These are phyloP conservation scores for Sanghuangporus baumii DNA, from an alignment of 1,284 basidiomycete genomes.

Conservation along the genomic window DNA sequence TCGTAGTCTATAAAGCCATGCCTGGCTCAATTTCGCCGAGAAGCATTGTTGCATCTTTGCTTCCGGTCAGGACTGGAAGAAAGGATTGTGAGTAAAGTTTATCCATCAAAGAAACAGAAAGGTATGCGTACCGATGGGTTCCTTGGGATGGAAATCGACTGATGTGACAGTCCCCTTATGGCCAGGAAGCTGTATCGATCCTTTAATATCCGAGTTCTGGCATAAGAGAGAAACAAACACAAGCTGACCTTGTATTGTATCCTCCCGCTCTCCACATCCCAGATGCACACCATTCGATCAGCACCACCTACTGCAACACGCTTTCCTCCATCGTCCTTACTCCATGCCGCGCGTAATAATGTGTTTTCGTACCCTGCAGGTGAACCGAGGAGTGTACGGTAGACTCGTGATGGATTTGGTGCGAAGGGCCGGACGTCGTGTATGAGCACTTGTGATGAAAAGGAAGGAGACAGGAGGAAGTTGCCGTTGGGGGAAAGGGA, in stretches of 20 bases:
- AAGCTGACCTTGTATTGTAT: slow-evolving; percentile 75
- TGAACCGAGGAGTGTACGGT: slow-evolving; percentile 75
- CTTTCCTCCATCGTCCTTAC: slow-evolving; percentile 64
- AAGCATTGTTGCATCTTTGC: slow-evolving; percentile 18
- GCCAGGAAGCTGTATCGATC: slow-evolving; percentile 64
- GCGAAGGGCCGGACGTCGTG: slow-evolving; percentile 92
- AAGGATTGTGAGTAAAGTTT: not conserved
- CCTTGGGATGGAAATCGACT: slow-evolving; percentile 88
- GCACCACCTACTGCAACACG: slow-evolving; percentile 77
- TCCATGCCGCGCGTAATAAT: slow-evolving; percentile 78
- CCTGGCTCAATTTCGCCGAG: slow-evolving; percentile 17
- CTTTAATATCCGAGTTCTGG: not conserved
- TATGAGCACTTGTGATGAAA: slow-evolving; percentile 82
- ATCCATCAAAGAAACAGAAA: not conserved
- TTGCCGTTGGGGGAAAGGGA: slow-evolving; percentile 82
- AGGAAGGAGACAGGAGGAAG: slow-evolving; percentile 80
- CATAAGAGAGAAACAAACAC: not conserved
- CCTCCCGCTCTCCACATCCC: slow-evolving; percentile 85
- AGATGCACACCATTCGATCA: slow-evolving; percentile 84
- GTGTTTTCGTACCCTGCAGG: slow-evolving; percentile 90
- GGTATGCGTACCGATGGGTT: slow-evolving; percentile 75
- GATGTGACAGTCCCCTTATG: slow-evolving; percentile 91
- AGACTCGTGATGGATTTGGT: slow-evolving; percentile 71
- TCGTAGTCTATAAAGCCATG: slow-evolving; percentile 3
- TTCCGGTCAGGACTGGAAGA: slow-evolving; percentile 16